phyloP scores from a whole-genome alignment of 2,329 filamentous ascomycete species.

The Calonectria fujianensis region DNA sequence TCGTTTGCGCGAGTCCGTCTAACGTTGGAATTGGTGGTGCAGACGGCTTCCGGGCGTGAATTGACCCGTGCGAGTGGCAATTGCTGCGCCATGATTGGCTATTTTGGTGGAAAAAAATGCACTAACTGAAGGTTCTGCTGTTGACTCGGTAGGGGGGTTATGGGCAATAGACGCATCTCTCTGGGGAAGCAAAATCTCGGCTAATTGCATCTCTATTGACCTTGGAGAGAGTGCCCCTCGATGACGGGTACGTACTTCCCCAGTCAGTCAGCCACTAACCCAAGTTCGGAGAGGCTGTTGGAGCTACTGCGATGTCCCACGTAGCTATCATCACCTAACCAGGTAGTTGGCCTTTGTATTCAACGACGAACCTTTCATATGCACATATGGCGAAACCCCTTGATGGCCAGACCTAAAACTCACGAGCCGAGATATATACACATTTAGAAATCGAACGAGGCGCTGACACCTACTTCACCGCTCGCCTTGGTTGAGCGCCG shows the following conservation, averaged over 20 bases:
- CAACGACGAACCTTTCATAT: not conserved
- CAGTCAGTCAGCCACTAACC: not conserved
- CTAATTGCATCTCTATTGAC: conserved; percentile 27
- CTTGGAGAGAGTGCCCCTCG: not conserved
- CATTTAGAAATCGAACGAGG: not conserved
- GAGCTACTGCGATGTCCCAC: conserved; percentile 28
- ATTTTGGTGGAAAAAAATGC: conserved; percentile 19
- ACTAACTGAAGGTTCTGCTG: conserved; percentile 43
- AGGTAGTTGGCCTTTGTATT: conserved; percentile 25
- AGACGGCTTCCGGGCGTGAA: conserved; percentile 49
- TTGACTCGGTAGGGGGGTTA: not conserved
- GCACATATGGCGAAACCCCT: conserved; percentile 20
- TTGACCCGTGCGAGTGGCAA: conserved; percentile 56
- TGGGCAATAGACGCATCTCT: not conserved
- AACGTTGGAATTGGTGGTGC: conserved; percentile 51
- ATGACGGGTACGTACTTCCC: conserved; percentile 2
- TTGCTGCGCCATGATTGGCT: conserved; percentile 49
- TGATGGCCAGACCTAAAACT: not conserved
- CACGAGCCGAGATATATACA: not conserved
- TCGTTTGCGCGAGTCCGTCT: conserved; percentile 51
- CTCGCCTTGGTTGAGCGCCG: conserved; percentile 10
- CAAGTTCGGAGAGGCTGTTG: conserved; percentile 12
- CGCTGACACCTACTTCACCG: not conserved
- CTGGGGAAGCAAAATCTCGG: conserved; percentile 5
- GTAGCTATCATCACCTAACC: conserved; percentile 28